Evolutionary conservation across 441 rosid species (phyloP).

Genomic region (Syzygium malaccense): DNA sequence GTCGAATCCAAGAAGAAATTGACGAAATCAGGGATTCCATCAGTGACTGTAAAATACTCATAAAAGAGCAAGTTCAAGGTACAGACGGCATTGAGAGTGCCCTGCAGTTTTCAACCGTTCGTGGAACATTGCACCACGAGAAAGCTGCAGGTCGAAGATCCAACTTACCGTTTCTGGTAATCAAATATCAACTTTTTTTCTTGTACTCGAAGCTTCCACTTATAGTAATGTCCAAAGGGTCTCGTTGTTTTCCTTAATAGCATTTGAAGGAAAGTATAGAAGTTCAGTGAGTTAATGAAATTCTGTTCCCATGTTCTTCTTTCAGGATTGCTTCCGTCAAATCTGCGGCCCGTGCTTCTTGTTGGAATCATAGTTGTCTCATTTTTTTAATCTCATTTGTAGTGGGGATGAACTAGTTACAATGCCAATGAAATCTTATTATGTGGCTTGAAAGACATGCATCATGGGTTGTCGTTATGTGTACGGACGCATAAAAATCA

Average conservation of each 20-base stretch:
- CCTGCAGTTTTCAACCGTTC: background rate
- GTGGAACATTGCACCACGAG: background rate
- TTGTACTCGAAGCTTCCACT: background rate
- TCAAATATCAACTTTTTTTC: background rate
- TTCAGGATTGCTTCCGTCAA: constrained; percentile 84
- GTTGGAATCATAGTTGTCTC: constrained; percentile 62
- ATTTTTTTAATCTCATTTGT: constrained; percentile 8
- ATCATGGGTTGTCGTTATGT: background rate
- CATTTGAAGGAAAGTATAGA: background rate
- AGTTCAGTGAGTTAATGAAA: background rate
- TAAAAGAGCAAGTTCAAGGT: constrained; percentile 60
- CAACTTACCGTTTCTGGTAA: background rate
- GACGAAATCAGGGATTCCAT: constrained; percentile 87
- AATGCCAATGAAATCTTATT: constrained; percentile 2
- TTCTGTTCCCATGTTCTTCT: constrained; percentile 13
- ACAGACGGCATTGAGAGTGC: background rate
- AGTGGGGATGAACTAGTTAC: background rate
- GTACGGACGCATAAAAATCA: background rate
- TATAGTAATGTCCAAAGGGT: background rate
- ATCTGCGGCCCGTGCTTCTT: constrained; percentile 67
- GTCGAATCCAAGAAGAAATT: constrained; percentile 73
- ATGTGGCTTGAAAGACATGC: background rate
- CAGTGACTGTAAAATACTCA: constrained; percentile 80
- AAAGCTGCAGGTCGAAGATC: background rate
- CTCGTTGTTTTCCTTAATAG: background rate